Base-by-base conservation (phyloP, 306 rosid species). In the Leucaena leucocephala region DNA sequence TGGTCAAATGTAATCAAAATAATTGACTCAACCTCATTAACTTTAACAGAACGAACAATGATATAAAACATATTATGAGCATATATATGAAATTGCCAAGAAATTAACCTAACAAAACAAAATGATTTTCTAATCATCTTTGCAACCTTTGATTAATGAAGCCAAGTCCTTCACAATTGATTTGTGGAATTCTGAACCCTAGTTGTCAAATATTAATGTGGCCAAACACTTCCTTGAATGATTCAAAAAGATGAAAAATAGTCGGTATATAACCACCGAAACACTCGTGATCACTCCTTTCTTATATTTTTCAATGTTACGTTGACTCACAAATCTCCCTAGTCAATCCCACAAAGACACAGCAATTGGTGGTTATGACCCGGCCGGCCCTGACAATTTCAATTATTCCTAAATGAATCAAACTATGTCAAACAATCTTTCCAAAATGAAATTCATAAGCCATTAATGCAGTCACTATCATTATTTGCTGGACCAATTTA, bases 221-320 rank as follows among this genome's bases (percentile, higher is more conserved):
- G 68, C 49, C 68, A 70, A 81, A 58, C 57, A 36, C 38, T 59
- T 38, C 14, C 22, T 55, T 17, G 52, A 43, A 63, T 42, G 50
- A n/a, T 11, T 76, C 43, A 36, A 76, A 76, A 69, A n/a, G 81
- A 50, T 22, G 39, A 49, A 54, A 6, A 46, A 10, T 16, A 49
- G 74, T 50, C 3, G 76, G 76, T 69, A n/a, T 69, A n/a, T 55
- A 74, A 64, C 78, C 17, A 72, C 83, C 83, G 27, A 21, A 50
- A 4, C 82, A 62, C 52, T 67, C 72, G 42, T 50, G 5, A 3
- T 36, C 55, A 63, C 33, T 7, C 17, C 59, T 55, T 17, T 40
- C 40, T 9, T 1, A 2, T n/a, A 4, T 15, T 52, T 52, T 10
- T n/a, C 49, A 36, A 17, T 36, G 9, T 44, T 69, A 14, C 43